Conservation (phyloP, 116 monocot genomes). For the Thalassia testudinum region DNA sequence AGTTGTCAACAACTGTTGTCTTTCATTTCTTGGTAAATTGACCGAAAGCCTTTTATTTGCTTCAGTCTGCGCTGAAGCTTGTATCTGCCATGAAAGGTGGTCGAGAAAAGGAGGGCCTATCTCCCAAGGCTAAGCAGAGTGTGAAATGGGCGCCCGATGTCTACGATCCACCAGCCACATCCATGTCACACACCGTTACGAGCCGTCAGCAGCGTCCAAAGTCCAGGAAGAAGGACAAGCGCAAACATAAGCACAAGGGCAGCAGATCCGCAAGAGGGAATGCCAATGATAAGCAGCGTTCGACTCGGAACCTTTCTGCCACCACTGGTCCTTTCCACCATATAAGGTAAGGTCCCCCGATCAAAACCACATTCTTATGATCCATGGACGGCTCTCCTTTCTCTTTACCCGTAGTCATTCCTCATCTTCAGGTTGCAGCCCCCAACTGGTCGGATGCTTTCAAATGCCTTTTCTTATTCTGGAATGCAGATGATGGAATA, state of each 20-base stretch:
- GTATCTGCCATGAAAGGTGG: conserved; percentile 84
- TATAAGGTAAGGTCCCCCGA: conserved; percentile 1
- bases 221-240: conserved; percentile 28
- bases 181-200: conserved; percentile 52
- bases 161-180: conserved; percentile 64
- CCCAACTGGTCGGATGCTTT: background rate
- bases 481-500: conserved; percentile 7
- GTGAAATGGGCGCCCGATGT: conserved; percentile 89
- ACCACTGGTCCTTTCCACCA: background rate
- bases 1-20: background rate
- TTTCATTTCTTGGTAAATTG: background rate
- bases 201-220: conserved; percentile 22
- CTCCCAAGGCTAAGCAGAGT: conserved; percentile 12
- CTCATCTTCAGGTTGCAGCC: conserved; percentile 5
- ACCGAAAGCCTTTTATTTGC: background rate
- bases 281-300: conserved; percentile 18
- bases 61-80: conserved; percentile 35
- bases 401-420: background rate
- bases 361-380: background rate
- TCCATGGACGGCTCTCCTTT: background rate
- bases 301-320: conserved; percentile 5
- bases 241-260: conserved; percentile 51
- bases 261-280: conserved; percentile 19
- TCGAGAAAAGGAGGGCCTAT: conserved; percentile 25
- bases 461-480: conserved; percentile 3